These are phyloP conservation scores for Cenchrus purpureus DNA, from an alignment of 176 grass and related monocot genomes.

Conservation along the genomic window DNA sequence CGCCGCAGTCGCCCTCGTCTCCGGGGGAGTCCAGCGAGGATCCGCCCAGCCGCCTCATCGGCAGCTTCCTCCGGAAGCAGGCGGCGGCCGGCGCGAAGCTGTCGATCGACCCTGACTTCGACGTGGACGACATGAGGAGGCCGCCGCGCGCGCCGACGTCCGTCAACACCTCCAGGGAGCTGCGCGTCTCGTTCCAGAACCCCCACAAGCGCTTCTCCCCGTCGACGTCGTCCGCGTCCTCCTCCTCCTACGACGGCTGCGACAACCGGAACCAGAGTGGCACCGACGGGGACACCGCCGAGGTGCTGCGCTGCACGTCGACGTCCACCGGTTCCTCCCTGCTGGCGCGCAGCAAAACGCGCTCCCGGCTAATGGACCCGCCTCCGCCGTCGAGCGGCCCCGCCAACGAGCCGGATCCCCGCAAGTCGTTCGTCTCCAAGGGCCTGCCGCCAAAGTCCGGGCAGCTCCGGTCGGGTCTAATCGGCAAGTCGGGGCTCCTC, in stretches of 20 bases:
- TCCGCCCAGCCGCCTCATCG: constrained; percentile 74
- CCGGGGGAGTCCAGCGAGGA: constrained; percentile 55
- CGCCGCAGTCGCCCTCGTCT: constrained; percentile 12
- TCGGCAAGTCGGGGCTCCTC: constrained; percentile 56
- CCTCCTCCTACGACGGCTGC: constrained; percentile 45
- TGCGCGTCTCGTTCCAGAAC: constrained; percentile 73
- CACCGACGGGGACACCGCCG: constrained; percentile 16
- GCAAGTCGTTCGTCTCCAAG: constrained; percentile 52
- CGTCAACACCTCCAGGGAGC: constrained; percentile 47
- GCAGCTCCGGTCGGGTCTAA: constrained; percentile 52
- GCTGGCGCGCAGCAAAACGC: constrained; percentile 66
- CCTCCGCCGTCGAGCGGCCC: constrained; percentile 37
- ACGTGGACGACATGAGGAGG: constrained; percentile 63
- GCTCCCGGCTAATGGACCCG: constrained; percentile 78
- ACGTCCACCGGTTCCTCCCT: constrained; percentile 40
- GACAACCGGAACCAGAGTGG: constrained; percentile 26
- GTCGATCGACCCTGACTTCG: constrained; percentile 69
- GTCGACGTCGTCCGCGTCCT: constrained; percentile 47
- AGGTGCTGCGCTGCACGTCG: constrained; percentile 81
- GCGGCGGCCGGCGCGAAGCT: constrained; percentile 56
- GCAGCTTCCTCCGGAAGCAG: constrained; percentile 74
- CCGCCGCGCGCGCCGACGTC: constrained; percentile 31
- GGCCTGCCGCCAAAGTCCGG: constrained; percentile 54
- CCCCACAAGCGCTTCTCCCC: constrained; percentile 25
- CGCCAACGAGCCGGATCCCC: neutral